Conservation (phyloP, 179 eudicot species). For the Vitellaria paradoxa region DNA sequence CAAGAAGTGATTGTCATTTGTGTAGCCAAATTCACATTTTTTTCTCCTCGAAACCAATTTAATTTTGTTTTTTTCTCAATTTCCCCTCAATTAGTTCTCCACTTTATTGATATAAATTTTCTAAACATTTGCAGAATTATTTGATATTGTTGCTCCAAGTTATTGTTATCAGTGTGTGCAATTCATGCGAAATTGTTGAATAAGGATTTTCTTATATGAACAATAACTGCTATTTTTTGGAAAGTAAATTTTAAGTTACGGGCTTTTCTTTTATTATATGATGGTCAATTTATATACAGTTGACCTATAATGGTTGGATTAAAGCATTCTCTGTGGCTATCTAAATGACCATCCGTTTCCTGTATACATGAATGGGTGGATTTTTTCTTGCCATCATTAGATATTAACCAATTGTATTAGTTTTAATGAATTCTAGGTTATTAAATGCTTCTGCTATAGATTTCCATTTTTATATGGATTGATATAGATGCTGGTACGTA, state of each 20-base stretch:
- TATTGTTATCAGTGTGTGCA: background rate
- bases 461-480: background rate
- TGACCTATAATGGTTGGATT: background rate
- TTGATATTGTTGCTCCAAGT: background rate
- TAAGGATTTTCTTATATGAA: background rate
- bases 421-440: background rate
- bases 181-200: background rate
- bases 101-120: background rate
- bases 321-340: background rate
- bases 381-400: background rate
- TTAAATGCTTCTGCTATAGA: background rate
- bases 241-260: no score
- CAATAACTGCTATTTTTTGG: no score
- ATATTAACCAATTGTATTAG: background rate
- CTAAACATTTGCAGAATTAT: background rate
- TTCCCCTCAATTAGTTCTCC: background rate
- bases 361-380: no score
- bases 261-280: no score
- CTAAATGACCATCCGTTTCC: no score
- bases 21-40: background rate
- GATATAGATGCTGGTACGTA: background rate
- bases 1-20: background rate
- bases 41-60: no score
- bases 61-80: background rate
- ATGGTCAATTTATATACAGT: no score